Evolutionary conservation across 78 protist species (phyloP).

Genomic region (Guillardia theta): DNA sequence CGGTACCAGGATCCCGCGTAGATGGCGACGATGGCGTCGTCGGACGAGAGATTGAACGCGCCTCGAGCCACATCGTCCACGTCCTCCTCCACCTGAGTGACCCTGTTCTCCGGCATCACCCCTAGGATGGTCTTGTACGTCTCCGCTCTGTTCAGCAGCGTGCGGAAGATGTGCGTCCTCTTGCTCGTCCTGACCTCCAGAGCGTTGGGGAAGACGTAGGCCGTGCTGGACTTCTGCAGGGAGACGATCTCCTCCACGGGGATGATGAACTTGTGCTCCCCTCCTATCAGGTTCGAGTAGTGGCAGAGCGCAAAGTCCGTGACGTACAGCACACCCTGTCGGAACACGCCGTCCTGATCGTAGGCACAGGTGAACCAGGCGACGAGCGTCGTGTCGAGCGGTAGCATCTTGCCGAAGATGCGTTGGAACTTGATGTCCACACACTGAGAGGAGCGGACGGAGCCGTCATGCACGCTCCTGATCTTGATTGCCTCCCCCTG

Average conservation of each 20-base stretch:
- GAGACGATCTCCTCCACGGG: background rate
- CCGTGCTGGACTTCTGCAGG: background rate
- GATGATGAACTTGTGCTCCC: background rate
- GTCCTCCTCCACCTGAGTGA: background rate
- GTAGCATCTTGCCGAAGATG: background rate
- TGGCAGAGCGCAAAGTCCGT: slow-evolving; percentile 6
- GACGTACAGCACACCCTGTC: slow-evolving; percentile 2
- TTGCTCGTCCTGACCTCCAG: background rate
- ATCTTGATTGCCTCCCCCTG: background rate
- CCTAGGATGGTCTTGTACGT: background rate
- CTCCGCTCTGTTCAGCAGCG: background rate
- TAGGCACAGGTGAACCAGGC: background rate
- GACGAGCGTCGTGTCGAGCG: background rate
- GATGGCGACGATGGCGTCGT: background rate
- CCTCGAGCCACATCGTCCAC: background rate
- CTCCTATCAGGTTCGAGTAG: background rate
- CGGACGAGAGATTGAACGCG: background rate
- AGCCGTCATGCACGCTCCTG: background rate
- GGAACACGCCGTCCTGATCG: background rate
- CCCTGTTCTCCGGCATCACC: background rate
- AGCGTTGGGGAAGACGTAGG: background rate
- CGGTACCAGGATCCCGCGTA: background rate
- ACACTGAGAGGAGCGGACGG: background rate
- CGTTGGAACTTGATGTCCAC: slow-evolving; percentile 9
- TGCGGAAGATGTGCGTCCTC: background rate